Evolutionary conservation across 768 basidiomycete genomes (phyloP).

Genomic region (Lentinula boryana): DNA sequence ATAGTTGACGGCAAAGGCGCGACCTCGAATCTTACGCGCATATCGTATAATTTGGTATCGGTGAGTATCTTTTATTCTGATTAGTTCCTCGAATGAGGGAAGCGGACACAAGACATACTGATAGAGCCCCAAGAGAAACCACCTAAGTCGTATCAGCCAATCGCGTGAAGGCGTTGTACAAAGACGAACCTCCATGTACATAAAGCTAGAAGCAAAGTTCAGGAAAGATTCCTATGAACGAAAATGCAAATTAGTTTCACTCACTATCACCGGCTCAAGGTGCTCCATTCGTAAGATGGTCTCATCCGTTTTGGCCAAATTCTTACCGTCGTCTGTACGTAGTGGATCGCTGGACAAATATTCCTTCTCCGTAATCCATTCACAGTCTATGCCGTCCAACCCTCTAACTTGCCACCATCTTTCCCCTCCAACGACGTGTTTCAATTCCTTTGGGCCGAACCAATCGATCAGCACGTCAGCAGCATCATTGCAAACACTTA

Average conservation of each 20-base stretch:
- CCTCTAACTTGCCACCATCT: conserved; percentile 81
- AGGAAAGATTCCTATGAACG: neutral
- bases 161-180: neutral
- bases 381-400: conserved; percentile 59
- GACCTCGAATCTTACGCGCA: conserved; percentile 64
- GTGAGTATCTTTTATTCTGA: conserved; percentile 39
- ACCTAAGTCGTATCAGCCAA: conserved; percentile 27
- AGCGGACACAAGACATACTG: conserved; percentile 27
- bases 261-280: conserved; percentile 51
- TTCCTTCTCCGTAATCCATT: conserved; percentile 53
- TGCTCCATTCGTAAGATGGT: conserved; percentile 45
- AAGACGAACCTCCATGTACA: conserved; percentile 45
- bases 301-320: conserved; percentile 29
- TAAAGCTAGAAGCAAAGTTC: conserved; percentile 39
- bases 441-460: conserved; percentile 67
- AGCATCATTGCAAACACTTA: conserved; percentile 49
- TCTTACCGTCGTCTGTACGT: conserved; percentile 19
- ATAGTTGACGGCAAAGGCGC: conserved; percentile 61
- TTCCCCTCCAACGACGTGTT: conserved; percentile 65
- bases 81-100: neutral
- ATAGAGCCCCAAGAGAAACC: conserved; percentile 65
- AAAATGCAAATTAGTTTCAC: neutral
- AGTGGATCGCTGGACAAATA: conserved; percentile 24
- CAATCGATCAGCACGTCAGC: conserved; percentile 66
- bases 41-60: conserved; percentile 55